Evolutionary conservation across 106 monocot genomes (phyloP), one percentile per base, ranked within the genome.

Genomic region (Triglochin maritima): DNA sequence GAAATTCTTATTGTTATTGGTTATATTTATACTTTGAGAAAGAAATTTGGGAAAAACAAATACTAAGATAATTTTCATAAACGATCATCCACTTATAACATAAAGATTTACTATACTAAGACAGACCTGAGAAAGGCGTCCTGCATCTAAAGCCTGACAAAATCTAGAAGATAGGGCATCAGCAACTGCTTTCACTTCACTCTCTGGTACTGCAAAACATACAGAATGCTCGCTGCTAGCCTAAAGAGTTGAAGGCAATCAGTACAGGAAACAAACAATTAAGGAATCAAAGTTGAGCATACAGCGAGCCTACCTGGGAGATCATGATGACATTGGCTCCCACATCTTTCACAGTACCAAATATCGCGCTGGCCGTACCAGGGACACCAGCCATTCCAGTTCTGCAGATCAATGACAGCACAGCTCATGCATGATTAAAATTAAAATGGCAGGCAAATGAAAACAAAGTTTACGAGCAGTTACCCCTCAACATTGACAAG

Each of bases 311-410:
- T 80, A 98, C 96, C 91, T 98, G 96, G 48, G 96, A 98, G 69
- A 98, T 98, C 96, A 98, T 98, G 56, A 98, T 86, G 71, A 98
- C 96, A 84, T 98, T 98, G 70, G 96, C 96, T 57, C 96, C 96
- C 56, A 98, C 96, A 69, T 86, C 91, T 81, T 92, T 98, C 62
- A 98, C 96, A 44, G 84, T 59, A 82, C 68, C 46, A 81, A 98
- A 98, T 58, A 98, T 98, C 74, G 79, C 86, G 86, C 96, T 98
- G 0, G 96, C 96, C 72, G 96, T 98, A 56, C 96, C 96, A 79
- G 96, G 96, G 67, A 98, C 91, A 73, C 96, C 96, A 79, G 96
- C 96, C 96, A 98, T 98, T 74, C 96, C 96, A 71, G 91, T 91
- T 77, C 96, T 98, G 49, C 15, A 59, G 13, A 63, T 57, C 9